Evolutionary conservation across 306 rosid species (phyloP), one percentile per base, ranked within the genome.

Genomic region (Datisca glomerata): DNA sequence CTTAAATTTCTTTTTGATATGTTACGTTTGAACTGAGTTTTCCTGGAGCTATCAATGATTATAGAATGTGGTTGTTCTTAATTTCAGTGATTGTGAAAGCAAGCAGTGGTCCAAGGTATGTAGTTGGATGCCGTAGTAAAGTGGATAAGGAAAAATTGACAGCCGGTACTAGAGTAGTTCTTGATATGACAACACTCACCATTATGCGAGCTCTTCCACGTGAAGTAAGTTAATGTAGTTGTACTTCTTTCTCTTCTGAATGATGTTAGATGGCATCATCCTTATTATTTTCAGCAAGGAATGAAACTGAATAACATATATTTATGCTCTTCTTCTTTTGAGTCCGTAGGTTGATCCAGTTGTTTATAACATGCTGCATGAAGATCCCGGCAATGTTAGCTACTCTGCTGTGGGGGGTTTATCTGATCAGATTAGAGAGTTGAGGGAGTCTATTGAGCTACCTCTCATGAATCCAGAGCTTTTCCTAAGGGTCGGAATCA

Each of bases 381-480:
- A 91, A 71, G 96, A 91, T 64, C 98, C 96, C 1, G 98, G 98
- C 28, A 91, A 91, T 69, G 66, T 91, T 58, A 91, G 98, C 67
- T 91, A 89, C 69, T 91, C 98, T n/a, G 98, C 96, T 8, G 96
- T 91, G 20, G 98, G 98, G 45, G 98, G 96, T 41, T 68, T 91
- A 50, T 81, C 96, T 45, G 98, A 91, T 60, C 98, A 91, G 71
- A 91, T 91, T 41, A 79, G 98, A 73, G 98, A 91, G 43, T 59
- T 91, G 76, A 85, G 98, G 52, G 98, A 91, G 49, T 84, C 92
- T 9, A 78, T 91, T 43, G 98, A 91, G 57, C 67, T 91, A 45
- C 98, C 98, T 42, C 80, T 91, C 41, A 91, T 84, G 96, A 91
- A 91, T 56, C 98, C 98, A 21, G 98, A 91, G 75, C 94, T 91